Conservation (phyloP, 2,329 filamentous ascomycete species). For the Sphaerulina populicola region DNA sequence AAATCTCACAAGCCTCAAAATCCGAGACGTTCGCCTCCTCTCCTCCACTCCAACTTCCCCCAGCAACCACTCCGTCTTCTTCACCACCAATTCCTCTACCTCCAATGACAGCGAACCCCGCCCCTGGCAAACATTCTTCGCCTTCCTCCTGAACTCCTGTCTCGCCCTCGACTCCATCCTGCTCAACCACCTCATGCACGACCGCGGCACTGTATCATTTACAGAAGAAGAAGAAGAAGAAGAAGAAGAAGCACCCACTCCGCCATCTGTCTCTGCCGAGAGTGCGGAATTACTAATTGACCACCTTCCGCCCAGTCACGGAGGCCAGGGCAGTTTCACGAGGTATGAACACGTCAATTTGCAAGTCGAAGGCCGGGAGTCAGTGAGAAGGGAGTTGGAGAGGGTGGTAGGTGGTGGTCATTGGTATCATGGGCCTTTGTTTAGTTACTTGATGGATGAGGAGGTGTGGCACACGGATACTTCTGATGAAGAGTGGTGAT, state of each 20-base stretch:
- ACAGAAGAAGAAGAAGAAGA: slow-evolving; percentile 7
- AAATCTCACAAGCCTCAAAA: slow-evolving; percentile 25
- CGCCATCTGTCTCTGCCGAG: slow-evolving; percentile 8
- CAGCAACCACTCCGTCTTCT: slow-evolving; percentile 8
- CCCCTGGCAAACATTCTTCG: slow-evolving; percentile 26
- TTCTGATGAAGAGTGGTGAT: slow-evolving; percentile 31
- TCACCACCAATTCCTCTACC: neutral
- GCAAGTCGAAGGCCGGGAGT: slow-evolving; percentile 16
- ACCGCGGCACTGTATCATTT: slow-evolving; percentile 23
- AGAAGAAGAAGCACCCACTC: too few species aligned
- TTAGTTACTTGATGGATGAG: slow-evolving; percentile 29
- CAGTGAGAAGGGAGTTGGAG: slow-evolving; percentile 16
- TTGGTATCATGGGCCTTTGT: slow-evolving; percentile 25
- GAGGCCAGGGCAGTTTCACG: slow-evolving; percentile 16
- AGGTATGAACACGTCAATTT: slow-evolving; percentile 23
- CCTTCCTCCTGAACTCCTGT: slow-evolving; percentile 19
- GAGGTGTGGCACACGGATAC: slow-evolving; percentile 30
- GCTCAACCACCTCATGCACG: slow-evolving; percentile 26
- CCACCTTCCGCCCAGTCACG: slow-evolving; percentile 12
- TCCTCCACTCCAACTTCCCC: slow-evolving; percentile 11
- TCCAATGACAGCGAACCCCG: slow-evolving; percentile 4
- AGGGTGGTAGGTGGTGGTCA: slow-evolving; percentile 19
- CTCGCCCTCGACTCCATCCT: slow-evolving; percentile 24
- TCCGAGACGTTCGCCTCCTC: slow-evolving; percentile 28
- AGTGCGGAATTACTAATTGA: slow-evolving; percentile 15